phyloP scores from a whole-genome alignment of 768 basidiomycete species.

The Panellus pusillus region DNA sequence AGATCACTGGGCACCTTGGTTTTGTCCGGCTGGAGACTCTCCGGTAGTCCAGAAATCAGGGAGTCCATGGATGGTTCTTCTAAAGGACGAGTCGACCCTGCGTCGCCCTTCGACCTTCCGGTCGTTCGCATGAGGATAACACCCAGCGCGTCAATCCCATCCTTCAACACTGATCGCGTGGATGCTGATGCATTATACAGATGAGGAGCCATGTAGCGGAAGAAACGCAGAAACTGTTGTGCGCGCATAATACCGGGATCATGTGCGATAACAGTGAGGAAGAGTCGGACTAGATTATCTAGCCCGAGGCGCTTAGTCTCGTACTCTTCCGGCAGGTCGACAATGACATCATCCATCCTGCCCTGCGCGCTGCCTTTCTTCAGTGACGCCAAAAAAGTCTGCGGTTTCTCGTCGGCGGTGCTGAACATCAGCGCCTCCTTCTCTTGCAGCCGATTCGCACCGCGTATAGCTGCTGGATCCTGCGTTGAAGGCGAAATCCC shows the following conservation, averaged over 20 bases:
- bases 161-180: constrained; percentile 56
- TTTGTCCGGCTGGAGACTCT: constrained; percentile 39
- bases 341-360: constrained; percentile 36
- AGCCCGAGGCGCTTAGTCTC: constrained; percentile 55
- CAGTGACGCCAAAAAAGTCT: constrained; percentile 61
- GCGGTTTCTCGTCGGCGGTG: constrained; percentile 73
- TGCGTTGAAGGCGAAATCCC: constrained; percentile 39
- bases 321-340: constrained; percentile 59
- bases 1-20: constrained; percentile 54
- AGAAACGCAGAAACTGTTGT: constrained; percentile 64
- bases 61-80: constrained; percentile 29
- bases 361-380: constrained; percentile 44
- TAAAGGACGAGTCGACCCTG: constrained; percentile 25
- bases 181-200: constrained; percentile 57
- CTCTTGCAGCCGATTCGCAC: constrained; percentile 63
- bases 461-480: constrained; percentile 68
- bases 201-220: constrained; percentile 55
- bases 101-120: constrained; percentile 46
- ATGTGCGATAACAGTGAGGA: constrained; percentile 79
- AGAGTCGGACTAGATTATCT: constrained; percentile 68
- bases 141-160: constrained; percentile 71
- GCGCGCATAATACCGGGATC: constrained; percentile 66
- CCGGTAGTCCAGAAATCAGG: constrained; percentile 30
- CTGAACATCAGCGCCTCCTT: constrained; percentile 67
- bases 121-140: constrained; percentile 48